Evolutionary conservation across 352 stramenopile species (phyloP).

Genomic region (Blastocystis sp.): DNA sequence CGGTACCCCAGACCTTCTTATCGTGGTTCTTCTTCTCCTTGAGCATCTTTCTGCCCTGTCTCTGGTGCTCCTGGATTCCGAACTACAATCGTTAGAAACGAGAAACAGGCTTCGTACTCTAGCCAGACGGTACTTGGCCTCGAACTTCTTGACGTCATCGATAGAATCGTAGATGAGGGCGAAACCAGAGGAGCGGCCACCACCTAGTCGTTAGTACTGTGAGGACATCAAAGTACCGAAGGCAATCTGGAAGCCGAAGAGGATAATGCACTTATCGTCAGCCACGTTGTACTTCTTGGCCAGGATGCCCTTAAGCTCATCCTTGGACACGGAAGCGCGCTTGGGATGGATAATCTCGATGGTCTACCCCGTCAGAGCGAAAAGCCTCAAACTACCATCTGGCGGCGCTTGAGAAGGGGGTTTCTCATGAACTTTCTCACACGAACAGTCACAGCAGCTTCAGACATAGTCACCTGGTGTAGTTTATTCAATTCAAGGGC

Average conservation of each 20-base stretch:
- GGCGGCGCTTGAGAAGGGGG: conserved; percentile 65
- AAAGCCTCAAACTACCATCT: conserved; percentile 19
- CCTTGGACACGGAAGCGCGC: conserved; percentile 67
- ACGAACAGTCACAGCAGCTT: conserved; percentile 67
- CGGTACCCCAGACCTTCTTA: conserved; percentile 57
- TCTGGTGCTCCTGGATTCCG: conserved; percentile 44
- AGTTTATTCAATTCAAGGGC: conserved; percentile 13
- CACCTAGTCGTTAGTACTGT: background rate
- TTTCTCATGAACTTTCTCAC: conserved; percentile 69
- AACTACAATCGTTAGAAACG: conserved; percentile 31
- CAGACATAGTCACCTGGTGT: conserved; percentile 64
- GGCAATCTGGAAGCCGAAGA: too few relatives aligned
- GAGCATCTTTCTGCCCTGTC: too few relatives aligned
- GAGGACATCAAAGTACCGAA: background rate
- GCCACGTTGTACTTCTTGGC: conserved; percentile 68
- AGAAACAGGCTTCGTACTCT: background rate
- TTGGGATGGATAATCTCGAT: conserved; percentile 54
- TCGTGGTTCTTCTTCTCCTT: too few relatives aligned
- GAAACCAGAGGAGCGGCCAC: too few relatives aligned
- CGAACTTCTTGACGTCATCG: too few relatives aligned
- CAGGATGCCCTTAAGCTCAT: conserved; percentile 70
- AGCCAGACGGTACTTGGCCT: too few relatives aligned
- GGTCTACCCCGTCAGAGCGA: background rate
- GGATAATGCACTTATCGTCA: conserved; percentile 22
- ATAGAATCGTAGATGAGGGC: too few relatives aligned